Evolutionary conservation across 768 basidiomycete genomes (phyloP).

Genomic region (Tulasnella sp.): DNA sequence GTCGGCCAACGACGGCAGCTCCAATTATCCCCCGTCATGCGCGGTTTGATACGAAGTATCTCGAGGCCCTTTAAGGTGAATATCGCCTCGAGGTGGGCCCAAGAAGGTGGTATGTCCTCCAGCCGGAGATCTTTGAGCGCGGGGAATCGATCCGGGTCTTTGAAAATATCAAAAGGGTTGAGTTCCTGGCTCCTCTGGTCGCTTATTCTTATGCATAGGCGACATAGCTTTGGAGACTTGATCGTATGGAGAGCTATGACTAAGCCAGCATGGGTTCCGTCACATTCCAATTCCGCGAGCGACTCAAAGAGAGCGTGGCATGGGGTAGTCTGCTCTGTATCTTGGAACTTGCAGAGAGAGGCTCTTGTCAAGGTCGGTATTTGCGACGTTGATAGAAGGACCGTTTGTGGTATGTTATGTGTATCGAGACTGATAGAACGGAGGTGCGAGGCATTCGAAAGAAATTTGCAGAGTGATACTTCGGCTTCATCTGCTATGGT

Average conservation of each 20-base stretch:
- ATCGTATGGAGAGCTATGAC: background rate
- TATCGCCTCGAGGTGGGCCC: background rate
- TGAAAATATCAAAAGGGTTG: background rate
- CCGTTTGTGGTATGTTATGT: background rate
- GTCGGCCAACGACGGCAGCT: background rate
- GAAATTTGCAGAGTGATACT: background rate
- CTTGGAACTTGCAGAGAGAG: background rate
- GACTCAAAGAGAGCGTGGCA: background rate
- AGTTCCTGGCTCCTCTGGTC: background rate
- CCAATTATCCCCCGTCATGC: background rate
- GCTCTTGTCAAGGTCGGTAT: background rate
- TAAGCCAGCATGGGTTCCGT: background rate
- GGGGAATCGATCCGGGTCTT: background rate
- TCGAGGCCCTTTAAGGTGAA: background rate
- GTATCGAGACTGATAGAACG: background rate
- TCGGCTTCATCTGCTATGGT: background rate
- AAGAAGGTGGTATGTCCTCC: background rate
- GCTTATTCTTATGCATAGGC: background rate
- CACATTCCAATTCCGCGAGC: background rate
- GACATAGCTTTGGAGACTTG: background rate
- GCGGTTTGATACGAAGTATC: background rate
- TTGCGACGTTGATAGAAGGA: background rate
- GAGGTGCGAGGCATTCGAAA: background rate
- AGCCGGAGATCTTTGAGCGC: background rate
- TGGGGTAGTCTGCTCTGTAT: background rate